Evolutionary conservation across 805 yeast species (phyloP).

Genomic region (Pichia nanzhaoensis): DNA sequence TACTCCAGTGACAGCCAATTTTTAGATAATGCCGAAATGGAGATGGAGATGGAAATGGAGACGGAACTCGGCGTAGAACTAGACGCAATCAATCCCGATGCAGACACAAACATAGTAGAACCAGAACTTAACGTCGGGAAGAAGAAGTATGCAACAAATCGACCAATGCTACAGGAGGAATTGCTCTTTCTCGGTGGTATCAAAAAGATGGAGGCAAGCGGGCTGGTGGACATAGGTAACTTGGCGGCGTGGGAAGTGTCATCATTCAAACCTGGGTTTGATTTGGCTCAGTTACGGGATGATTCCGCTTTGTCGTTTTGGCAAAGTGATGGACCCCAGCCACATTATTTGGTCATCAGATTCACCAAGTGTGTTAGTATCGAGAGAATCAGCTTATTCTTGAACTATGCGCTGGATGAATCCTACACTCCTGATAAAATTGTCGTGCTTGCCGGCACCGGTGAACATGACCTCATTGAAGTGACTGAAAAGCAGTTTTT

Average conservation of each 20-base stretch:
- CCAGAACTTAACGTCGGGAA: no score
- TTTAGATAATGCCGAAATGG: neutral
- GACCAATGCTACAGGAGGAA: constrained; percentile 13
- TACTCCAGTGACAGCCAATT: no score
- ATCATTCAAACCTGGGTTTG: constrained; percentile 65
- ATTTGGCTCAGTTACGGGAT: constrained; percentile 64
- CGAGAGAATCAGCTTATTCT: constrained; percentile 61
- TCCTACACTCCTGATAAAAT: constrained; percentile 84
- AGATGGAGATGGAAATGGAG: constrained; percentile 1
- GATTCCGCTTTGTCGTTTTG: constrained; percentile 70
- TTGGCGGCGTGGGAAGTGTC: constrained; percentile 83
- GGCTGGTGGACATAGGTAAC: constrained; percentile 68
- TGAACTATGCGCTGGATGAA: constrained; percentile 71
- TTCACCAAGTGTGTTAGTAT: constrained; percentile 73
- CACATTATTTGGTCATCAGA: constrained; percentile 73
- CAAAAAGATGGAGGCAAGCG: constrained; percentile 47
- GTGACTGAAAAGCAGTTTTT: constrained; percentile 53
- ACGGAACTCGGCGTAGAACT: neutral
- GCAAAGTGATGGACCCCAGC: constrained; percentile 94
- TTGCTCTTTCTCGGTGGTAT: constrained; percentile 34
- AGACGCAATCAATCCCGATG: neutral
- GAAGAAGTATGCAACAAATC: no score
- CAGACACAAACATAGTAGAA: neutral
- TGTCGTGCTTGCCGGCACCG: constrained; percentile 64
- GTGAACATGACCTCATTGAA: constrained; percentile 67